Evolutionary conservation across 2,329 filamentous ascomycete genomes (phyloP).

Genomic region (Bisporella sp.): DNA sequence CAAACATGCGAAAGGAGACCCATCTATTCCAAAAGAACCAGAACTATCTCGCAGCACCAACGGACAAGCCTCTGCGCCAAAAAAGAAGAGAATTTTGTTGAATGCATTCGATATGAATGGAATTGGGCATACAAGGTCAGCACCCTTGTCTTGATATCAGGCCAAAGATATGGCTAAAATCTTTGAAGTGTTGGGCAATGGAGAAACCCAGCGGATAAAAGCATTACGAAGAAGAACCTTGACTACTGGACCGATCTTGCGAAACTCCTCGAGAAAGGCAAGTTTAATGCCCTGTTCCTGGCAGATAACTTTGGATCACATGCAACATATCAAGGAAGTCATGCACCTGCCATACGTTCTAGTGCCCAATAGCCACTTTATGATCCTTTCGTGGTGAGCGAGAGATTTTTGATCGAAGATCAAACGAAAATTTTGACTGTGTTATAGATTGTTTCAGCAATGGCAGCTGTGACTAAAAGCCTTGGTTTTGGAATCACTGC

Average conservation of each 20-base stretch:
- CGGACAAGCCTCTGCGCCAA: too few relatives aligned
- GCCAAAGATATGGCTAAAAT: neutral
- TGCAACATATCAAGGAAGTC: constrained; percentile 53
- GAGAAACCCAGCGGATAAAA: constrained; percentile 51
- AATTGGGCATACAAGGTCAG: constrained; percentile 55
- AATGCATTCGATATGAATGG: constrained; percentile 64
- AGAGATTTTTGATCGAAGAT: neutral
- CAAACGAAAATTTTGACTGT: neutral
- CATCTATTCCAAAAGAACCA: too few relatives aligned
- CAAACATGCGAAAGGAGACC: too few relatives aligned
- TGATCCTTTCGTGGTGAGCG: constrained; percentile 53
- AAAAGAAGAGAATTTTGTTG: constrained; percentile 49
- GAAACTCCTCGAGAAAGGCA: constrained; percentile 52
- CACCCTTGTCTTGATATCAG: constrained; percentile 51
- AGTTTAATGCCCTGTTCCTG: constrained; percentile 58
- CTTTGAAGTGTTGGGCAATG: constrained; percentile 19
- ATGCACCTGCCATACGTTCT: constrained; percentile 51
- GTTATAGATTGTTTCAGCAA: constrained; percentile 50
- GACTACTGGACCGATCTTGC: constrained; percentile 59
- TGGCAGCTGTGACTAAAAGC: constrained; percentile 60
- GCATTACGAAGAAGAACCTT: constrained; percentile 47
- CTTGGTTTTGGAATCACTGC: constrained; percentile 62
- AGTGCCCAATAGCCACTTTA: constrained; percentile 66
- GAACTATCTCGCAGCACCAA: too few relatives aligned
- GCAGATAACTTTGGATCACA: constrained; percentile 54